phyloP scores from a whole-genome alignment of 1,284 basidiomycete genomes.

The Coniferiporia weirii region DNA sequence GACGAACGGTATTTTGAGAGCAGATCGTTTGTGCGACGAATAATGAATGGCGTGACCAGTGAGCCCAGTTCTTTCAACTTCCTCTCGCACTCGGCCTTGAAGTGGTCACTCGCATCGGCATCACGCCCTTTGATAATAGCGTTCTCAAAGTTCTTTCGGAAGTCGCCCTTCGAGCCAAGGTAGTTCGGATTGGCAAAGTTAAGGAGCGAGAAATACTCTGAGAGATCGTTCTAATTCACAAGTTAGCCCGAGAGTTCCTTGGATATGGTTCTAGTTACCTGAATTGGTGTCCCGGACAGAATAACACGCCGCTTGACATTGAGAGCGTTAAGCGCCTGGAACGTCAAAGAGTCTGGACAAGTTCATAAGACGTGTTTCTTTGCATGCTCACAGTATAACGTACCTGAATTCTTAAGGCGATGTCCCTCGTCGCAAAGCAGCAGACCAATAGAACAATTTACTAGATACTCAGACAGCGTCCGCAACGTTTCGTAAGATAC shows the following conservation, averaged over 20 bases:
- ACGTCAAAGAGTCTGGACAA: conserved; percentile 76
- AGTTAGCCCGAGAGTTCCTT: conserved; percentile 6
- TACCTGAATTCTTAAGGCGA: conserved; percentile 93
- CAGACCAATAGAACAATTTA: conserved; percentile 80
- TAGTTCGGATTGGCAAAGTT: conserved; percentile 98
- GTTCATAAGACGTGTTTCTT: too few species aligned
- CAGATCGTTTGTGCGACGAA: conserved; percentile 94
- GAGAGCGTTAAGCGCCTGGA: conserved; percentile 79
- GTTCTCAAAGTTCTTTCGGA: conserved; percentile 95
- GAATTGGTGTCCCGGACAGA: conserved; percentile 94
- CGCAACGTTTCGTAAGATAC: conserved; percentile 97
- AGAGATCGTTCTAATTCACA: conserved; percentile 78
- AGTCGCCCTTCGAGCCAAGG: conserved; percentile 87
- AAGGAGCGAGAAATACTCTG: conserved; percentile 94
- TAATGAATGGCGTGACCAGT: conserved; percentile 94
- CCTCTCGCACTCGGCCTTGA: conserved; percentile 80
- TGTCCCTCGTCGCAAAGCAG: conserved; percentile 97
- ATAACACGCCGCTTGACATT: conserved; percentile 95
- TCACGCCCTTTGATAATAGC: conserved; percentile 93
- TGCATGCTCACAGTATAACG: conserved; percentile 21
- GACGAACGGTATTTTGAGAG: conserved; percentile 92
- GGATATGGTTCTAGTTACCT: conserved; percentile 39
- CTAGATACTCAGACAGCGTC: conserved; percentile 72
- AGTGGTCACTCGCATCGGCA: conserved; percentile 79
- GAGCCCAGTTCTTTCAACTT: conserved; percentile 93